Base-by-base conservation (phyloP, 495 filamentous ascomycete species). In the Usnea hakonensis region DNA sequence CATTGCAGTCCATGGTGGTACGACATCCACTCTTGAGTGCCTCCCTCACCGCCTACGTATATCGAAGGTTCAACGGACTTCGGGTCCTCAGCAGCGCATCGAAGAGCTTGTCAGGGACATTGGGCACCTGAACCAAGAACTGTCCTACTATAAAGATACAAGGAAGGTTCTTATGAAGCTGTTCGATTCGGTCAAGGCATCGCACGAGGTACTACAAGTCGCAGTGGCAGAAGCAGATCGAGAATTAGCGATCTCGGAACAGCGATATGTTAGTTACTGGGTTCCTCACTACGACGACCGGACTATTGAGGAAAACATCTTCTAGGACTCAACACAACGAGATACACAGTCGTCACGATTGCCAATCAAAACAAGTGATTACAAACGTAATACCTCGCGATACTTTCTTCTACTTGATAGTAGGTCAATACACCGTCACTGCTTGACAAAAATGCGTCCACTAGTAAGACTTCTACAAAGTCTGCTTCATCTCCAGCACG, bases 121-220 rank as follows among this genome's bases (percentile, higher is more conserved):
- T 43, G 57, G 57, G 21, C 30, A 30, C 23, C 19, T 59, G 14
- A 36, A 30, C 3, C 57, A 59, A 28, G 57, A 59, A 26, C n/a
- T 59, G 30, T 13, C 41, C 17, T 59, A 59, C 46, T 40, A 59
- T 16, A 59, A 59, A 30, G 57, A 59, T n/a, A 59, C 57, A 14
- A 19, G 19, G 17, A 23, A 36, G 23, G 57, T 33, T 30, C 23
- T 30, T 6, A 59, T 44, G 38, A 59, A 16, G 30, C 46, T 59
- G 9, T 43, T 44, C 16, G n/a, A 59, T 21, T 30, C n/a, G 28
- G 28, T 46, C 2, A 59, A 11, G 28, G 16, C n/a, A 30, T 35
- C 32, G 5, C 54, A 36, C 35, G 9, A 28, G 9, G n/a, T 11
- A 16, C 9, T 56, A 6, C 23, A 56, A 56, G 35, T 5, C 19